Conservation (phyloP, 1,284 basidiomycete species). For the Moesziomyces aphidis region DNA sequence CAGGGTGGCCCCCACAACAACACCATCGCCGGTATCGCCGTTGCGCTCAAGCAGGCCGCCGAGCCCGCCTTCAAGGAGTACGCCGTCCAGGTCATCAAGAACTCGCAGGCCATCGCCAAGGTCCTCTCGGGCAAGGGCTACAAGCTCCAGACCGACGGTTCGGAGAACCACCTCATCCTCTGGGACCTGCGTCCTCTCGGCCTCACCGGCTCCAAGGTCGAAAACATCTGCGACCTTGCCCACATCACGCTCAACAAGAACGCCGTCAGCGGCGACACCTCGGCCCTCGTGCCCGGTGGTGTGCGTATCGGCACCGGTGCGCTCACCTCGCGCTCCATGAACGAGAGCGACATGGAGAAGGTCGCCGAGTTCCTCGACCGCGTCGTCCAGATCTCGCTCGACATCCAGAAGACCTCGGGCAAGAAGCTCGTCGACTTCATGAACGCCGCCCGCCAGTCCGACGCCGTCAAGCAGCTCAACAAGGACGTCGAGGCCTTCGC, state of each 20-base stretch:
- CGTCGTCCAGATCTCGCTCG: slow-evolving; percentile 62
- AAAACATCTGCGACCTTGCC: slow-evolving; percentile 96
- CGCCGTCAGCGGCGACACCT: slow-evolving; percentile 89
- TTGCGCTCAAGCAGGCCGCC: slow-evolving; percentile 91
- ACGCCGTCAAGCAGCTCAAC: slow-evolving; percentile 80
- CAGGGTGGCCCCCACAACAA: slow-evolving; percentile 99
- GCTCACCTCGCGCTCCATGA: slow-evolving; percentile 93
- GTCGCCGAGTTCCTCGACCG: slow-evolving; percentile 81
- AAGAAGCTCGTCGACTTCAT: slow-evolving; percentile 95
- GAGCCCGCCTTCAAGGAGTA: slow-evolving; percentile 92
- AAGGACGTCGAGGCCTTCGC: slow-evolving; percentile 84
- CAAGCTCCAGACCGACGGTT: slow-evolving; percentile 95
- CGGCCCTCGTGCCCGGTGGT: slow-evolving; percentile 97
- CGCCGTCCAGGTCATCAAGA: slow-evolving; percentile 89
- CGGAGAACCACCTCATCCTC: slow-evolving; percentile 96
- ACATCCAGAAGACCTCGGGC: slow-evolving; percentile 88
- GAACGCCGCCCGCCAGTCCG: slow-evolving; percentile 78
- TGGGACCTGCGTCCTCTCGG: slow-evolving; percentile 97
- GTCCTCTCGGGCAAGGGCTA: slow-evolving; percentile 69
- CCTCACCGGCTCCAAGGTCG: slow-evolving; percentile 95
- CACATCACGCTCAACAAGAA: slow-evolving; percentile 86
- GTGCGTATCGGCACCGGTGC: slow-evolving; percentile 96
- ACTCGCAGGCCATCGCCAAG: slow-evolving; percentile 64
- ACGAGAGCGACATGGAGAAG: slow-evolving; percentile 82
- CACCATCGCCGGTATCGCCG: slow-evolving; percentile 95